Percentiles rank a stretch among this genome's conserved stretches.
These are phyloP conservation scores for Mortierella sp. DNA, from an alignment of 371 early-diverging fungal species.

Conservation along the genomic window DNA sequence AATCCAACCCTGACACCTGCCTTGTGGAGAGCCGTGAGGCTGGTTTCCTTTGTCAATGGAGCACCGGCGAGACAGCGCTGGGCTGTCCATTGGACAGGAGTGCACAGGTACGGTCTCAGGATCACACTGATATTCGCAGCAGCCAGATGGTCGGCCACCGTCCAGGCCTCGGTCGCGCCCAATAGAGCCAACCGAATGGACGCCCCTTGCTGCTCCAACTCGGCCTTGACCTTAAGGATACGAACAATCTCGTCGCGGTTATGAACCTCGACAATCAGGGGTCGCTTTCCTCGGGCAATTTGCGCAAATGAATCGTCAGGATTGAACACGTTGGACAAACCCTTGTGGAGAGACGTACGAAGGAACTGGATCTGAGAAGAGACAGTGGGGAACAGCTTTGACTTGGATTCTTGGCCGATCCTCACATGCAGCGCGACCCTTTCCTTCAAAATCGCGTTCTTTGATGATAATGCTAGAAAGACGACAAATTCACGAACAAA, in stretches of 20 bases:
- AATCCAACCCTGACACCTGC: conserved; percentile 76
- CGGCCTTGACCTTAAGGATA: conserved; percentile 67
- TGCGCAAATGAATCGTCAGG: background rate
- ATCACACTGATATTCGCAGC: conserved; percentile 71
- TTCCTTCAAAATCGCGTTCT: conserved; percentile 65
- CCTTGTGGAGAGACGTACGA: conserved; percentile 56
- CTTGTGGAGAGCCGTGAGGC: conserved; percentile 66
- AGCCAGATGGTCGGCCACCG: conserved; percentile 71
- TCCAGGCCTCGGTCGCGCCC: conserved; percentile 81
- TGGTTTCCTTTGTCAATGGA: conserved; percentile 67
- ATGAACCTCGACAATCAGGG: conserved; percentile 68
- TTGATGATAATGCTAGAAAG: conserved; percentile 30
- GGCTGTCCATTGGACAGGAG: conserved; percentile 69
- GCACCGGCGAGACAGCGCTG: conserved; percentile 72
- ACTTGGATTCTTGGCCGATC: conserved; percentile 64
- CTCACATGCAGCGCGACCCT: conserved; percentile 73
- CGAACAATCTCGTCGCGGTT: conserved; percentile 80
- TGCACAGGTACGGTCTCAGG: conserved; percentile 72
- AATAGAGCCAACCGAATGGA: conserved; percentile 50
- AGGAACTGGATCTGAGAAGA: conserved; percentile 75
- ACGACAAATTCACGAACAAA: no score
- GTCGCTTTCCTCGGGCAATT: conserved; percentile 70
- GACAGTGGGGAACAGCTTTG: conserved; percentile 63
- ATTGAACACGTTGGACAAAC: conserved; percentile 36
- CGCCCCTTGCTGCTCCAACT: conserved; percentile 58